Conservation (phyloP, 306 rosid genomes). For the Cucumis sativus region DNA sequence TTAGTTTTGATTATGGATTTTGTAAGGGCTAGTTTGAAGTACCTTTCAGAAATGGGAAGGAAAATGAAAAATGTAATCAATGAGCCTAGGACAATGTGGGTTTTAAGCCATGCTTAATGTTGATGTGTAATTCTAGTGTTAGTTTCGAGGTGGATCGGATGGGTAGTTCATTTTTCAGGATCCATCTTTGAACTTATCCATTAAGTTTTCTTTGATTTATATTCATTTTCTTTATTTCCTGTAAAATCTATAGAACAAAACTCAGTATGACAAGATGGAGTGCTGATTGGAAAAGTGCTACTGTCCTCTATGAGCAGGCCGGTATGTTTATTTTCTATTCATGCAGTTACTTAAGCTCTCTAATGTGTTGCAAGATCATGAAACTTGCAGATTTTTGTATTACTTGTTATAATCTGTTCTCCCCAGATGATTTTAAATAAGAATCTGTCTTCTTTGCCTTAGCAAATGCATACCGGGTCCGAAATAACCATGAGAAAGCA, state of each 20-base stretch:
- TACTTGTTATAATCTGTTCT: not conserved
- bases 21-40: not conserved
- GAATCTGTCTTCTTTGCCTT: slow-evolving; percentile 18
- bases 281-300: slow-evolving; percentile 83
- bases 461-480: slow-evolving; percentile 71
- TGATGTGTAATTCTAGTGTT: not conserved
- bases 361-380: slow-evolving; percentile 8
- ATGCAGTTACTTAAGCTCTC: not conserved
- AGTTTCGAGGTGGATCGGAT: not conserved
- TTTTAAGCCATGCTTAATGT: not conserved
- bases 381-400: not conserved
- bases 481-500: slow-evolving; percentile 72
- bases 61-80: not conserved
- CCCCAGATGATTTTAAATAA: not conserved
- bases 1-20: not conserved
- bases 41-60: not conserved
- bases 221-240: not conserved
- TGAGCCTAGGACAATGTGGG: not conserved
- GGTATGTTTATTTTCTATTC: slow-evolving; percentile 31
- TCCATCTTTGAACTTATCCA: not conserved
- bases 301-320: slow-evolving; percentile 81
- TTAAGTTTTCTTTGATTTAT: not conserved
- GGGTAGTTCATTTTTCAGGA: not conserved
- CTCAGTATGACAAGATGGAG: slow-evolving; percentile 88
- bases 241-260: slow-evolving; percentile 38